A percentile compares a stretch with the other conserved stretches of the same genome.
Conservation (phyloP, 1,139 yeast genomes). For the Lodderomyces margitis region DNA sequence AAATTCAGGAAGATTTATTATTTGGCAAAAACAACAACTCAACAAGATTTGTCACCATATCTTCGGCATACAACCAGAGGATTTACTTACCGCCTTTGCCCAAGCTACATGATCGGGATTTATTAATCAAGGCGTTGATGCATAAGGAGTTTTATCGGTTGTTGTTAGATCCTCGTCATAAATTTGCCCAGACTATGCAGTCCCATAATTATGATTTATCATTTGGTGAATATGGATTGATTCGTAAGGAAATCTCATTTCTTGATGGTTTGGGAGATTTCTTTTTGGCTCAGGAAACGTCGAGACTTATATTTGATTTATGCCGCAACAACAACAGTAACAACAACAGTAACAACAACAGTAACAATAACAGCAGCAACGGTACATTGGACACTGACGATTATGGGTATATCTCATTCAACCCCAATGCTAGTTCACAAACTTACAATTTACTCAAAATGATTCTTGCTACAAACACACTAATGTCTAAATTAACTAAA, state of each 20-base stretch:
- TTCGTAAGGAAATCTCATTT: slow-evolving; percentile 40
- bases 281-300: slow-evolving; percentile 39
- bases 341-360: slow-evolving; percentile 4
- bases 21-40: slow-evolving; percentile 5
- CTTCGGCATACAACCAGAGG: slow-evolving; percentile 22
- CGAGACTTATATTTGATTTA: slow-evolving; percentile 34
- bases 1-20: slow-evolving; percentile 13
- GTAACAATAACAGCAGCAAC: not conserved
- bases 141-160: slow-evolving; percentile 42
- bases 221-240: slow-evolving; percentile 21
- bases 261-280: slow-evolving; percentile 48
- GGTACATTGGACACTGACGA: not conserved
- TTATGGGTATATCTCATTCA: not conserved
- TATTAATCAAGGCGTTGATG: slow-evolving; percentile 38
- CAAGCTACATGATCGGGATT: slow-evolving; percentile 26
- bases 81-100: slow-evolving; percentile 40
- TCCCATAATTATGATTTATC: slow-evolving; percentile 18
- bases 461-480: slow-evolving; percentile 41
- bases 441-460: slow-evolving; percentile 34
- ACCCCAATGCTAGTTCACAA: slow-evolving; percentile 12
- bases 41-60: slow-evolving; percentile 22
- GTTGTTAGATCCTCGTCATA: slow-evolving; percentile 29
- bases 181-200: slow-evolving; percentile 25
- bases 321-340: slow-evolving; percentile 4
- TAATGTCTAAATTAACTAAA: slow-evolving; percentile 36